Conservation (phyloP, 495 filamentous ascomycete species). For the Parathielavia hyrcaniae region DNA sequence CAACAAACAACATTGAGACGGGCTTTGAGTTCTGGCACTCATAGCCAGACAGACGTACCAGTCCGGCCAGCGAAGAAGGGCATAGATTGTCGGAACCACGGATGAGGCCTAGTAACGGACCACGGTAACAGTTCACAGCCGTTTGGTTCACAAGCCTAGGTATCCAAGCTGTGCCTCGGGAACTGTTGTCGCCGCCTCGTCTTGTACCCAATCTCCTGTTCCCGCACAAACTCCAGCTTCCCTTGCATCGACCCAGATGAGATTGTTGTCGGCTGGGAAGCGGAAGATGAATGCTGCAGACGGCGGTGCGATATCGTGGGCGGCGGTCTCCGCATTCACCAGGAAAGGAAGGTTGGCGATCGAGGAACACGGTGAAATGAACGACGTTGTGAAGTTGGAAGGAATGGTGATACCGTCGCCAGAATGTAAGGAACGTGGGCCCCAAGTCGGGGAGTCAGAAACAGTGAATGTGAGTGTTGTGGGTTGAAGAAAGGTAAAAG, state of each 20-base stretch:
- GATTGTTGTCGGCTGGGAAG: neutral
- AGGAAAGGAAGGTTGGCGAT: slow-evolving; percentile 22
- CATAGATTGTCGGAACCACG: slow-evolving; percentile 21
- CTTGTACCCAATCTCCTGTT: neutral
- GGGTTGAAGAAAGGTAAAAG: slow-evolving; percentile 6
- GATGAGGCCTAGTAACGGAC: slow-evolving; percentile 10
- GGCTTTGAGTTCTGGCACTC: neutral
- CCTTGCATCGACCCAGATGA: neutral
- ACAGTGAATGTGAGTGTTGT: slow-evolving; percentile 21
- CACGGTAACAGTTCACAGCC: slow-evolving; percentile 10
- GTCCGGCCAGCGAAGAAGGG: slow-evolving; percentile 13
- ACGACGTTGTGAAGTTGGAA: slow-evolving; percentile 5
- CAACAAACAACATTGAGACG: neutral
- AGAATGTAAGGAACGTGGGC: slow-evolving; percentile 21
- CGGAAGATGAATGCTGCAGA: neutral
- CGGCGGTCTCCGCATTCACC: slow-evolving; percentile 5
- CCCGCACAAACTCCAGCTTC: neutral
- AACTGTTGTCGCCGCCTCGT: neutral
- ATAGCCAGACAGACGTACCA: slow-evolving; percentile 12
- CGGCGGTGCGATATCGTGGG: neutral
- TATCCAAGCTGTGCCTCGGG: slow-evolving; percentile 5
- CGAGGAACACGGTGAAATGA: slow-evolving; percentile 18
- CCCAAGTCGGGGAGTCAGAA: slow-evolving; percentile 10
- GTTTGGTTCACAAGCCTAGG: slow-evolving; percentile 13
- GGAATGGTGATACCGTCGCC: slow-evolving; percentile 7